Evolutionary conservation across 2,329 filamentous ascomycete species (phyloP), one percentile per base, ranked within the genome.

Genomic region (Ophidiomyces ophidiicola): DNA sequence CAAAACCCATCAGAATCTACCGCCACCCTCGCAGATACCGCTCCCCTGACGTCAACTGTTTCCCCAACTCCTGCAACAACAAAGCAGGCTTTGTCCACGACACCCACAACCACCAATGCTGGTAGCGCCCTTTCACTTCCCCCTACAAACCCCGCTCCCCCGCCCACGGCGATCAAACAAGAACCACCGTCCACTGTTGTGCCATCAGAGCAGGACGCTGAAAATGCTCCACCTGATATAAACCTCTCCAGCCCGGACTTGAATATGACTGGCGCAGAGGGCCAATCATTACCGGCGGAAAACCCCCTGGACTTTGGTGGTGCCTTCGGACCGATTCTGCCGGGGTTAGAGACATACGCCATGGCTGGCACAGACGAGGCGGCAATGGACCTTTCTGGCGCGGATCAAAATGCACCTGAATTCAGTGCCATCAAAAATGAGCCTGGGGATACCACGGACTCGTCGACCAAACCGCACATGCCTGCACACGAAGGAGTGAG

Each of bases 351-450:
- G 33, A 54, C 49, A 24, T 56, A 55, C n/a, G 53, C 53, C 6
- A 54, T 50, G 25, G 50, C 55, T 15, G 48, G 55, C 6, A 57
- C 54, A 10, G 61, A 55, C 39, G 57, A 56, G 11, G 61, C 59
- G 31, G 59, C 61, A 24, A 44, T 63, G 38, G 58, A 61, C 26
- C 41, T 62, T 17, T 6, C 32, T 11, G 36, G 20, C 18, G 12
- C 17, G 14, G 21, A 36, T 25, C 34, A 18, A 36, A 33, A 29
- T 43, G 33, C 18, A 29, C 34, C 21, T 6, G 19, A 37, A 24
- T 15, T 12, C 24, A 39, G 11, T 18, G 40, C 47, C 17, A 28
- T 4, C 19, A 34, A 42, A 7, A 11, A 46, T 42, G 35, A 12
- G n/a, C 11, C n/a, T 6, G 21, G 14, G 3, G 11, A 10, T 20